Conservation (phyloP, 2,329 filamentous ascomycete genomes). For the Simplicillium sp. region DNA sequence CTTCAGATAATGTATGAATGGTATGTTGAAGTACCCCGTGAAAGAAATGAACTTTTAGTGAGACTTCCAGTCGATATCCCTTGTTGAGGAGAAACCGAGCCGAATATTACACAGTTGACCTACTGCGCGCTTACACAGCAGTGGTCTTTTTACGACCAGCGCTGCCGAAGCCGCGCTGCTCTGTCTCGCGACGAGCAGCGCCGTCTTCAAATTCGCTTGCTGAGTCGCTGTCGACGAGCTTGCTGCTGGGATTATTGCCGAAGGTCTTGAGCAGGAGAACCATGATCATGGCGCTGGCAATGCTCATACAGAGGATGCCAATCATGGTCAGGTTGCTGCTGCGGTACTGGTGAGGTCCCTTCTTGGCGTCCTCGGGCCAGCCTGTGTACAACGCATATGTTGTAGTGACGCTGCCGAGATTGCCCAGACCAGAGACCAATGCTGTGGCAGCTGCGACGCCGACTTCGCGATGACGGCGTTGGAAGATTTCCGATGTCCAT, state of each 20-base stretch:
- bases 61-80: slow-evolving; percentile 6
- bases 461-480: slow-evolving; percentile 79
- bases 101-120: no score
- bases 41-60: slow-evolving; percentile 6
- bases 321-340: slow-evolving; percentile 85
- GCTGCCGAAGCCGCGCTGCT: slow-evolving; percentile 48
- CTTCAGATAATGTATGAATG: slow-evolving; percentile 6
- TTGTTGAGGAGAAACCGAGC: slow-evolving; percentile 19
- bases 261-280: slow-evolving; percentile 51
- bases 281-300: slow-evolving; percentile 62
- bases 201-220: slow-evolving; percentile 45
- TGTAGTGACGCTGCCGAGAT: slow-evolving; percentile 75
- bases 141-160: slow-evolving; percentile 21
- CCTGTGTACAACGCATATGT: slow-evolving; percentile 86
- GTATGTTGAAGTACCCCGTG: slow-evolving; percentile 28
- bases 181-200: slow-evolving; percentile 46
- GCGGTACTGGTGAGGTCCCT: slow-evolving; percentile 62
- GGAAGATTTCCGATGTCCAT: slow-evolving; percentile 87
- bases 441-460: slow-evolving; percentile 81
- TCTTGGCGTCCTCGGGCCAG: slow-evolving; percentile 67
- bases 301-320: slow-evolving; percentile 71
- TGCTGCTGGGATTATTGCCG: slow-evolving; percentile 42
- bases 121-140: slow-evolving; percentile 4
- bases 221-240: slow-evolving; percentile 28
- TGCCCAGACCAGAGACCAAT: slow-evolving; percentile 78